Conservation (phyloP, 805 yeast species). For the Sugiyamaella chiloensis region DNA sequence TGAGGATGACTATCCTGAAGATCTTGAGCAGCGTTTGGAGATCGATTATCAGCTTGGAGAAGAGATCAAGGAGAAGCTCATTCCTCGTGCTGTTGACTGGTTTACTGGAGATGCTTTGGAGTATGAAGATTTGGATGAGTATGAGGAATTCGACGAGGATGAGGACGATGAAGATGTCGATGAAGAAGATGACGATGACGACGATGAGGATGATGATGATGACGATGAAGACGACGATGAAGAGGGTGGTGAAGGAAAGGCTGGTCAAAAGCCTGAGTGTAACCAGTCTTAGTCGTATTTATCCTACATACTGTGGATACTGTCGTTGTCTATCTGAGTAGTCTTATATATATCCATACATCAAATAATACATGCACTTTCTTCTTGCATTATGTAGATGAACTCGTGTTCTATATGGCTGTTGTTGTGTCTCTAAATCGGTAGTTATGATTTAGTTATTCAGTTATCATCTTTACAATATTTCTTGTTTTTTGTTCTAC, state of each 20-base stretch:
- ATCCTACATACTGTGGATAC: too few relatives aligned
- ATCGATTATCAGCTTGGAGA: slow-evolving; percentile 95
- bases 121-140: slow-evolving; percentile 58
- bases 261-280: slow-evolving; percentile 48
- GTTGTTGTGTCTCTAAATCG: too few relatives aligned
- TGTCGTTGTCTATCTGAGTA: background rate
- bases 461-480: too few relatives aligned
- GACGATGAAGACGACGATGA: slow-evolving; percentile 49
- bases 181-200: slow-evolving; percentile 57
- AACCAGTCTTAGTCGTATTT: slow-evolving; percentile 43
- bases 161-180: slow-evolving; percentile 61
- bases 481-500: background rate
- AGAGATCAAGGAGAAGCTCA: slow-evolving; percentile 89
- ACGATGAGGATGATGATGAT: slow-evolving; percentile 61
- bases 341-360: too few relatives aligned
- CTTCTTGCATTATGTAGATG: too few relatives aligned
- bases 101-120: slow-evolving; percentile 96
- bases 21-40: slow-evolving; percentile 79
- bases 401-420: too few relatives aligned
- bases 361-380: too few relatives aligned
- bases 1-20: slow-evolving; percentile 66
- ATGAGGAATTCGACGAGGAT: slow-evolving; percentile 57
- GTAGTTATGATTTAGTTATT: too few relatives aligned
- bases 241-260: slow-evolving; percentile 36
- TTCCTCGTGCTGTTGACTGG: slow-evolving; percentile 98